Evolutionary conservation across 441 rosid species (phyloP).

Genomic region (Dalechampia spathulata): DNA sequence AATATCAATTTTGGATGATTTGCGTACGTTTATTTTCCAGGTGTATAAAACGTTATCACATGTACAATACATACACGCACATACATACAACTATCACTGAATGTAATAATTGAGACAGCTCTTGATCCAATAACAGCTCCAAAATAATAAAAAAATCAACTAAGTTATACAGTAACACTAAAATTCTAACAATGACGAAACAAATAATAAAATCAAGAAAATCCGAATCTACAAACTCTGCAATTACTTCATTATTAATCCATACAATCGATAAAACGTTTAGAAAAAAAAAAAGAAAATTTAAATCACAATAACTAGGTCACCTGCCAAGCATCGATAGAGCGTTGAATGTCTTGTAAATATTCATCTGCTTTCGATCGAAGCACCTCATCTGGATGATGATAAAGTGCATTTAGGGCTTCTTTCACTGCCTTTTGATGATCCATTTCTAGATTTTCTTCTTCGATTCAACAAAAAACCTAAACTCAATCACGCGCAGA

Average conservation of each 20-base stretch:
- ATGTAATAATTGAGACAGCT: too few species aligned
- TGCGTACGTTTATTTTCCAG: too few species aligned
- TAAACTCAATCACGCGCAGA: background rate
- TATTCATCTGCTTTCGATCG: constrained; percentile 89
- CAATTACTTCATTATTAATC: background rate
- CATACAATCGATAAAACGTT: too few species aligned
- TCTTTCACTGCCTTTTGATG: constrained; percentile 83
- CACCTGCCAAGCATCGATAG: constrained; percentile 98
- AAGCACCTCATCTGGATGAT: constrained; percentile 81
- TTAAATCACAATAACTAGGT: background rate
- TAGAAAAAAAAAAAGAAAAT: too few species aligned
- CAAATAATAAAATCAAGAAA: background rate
- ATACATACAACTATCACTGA: too few species aligned
- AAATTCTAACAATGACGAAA: background rate
- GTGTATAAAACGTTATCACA: too few species aligned
- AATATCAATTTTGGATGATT: too few species aligned
- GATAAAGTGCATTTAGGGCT: constrained; percentile 94
- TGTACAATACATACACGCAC: too few species aligned
- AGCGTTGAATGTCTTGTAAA: constrained; percentile 88
- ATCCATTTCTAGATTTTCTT: constrained; percentile 38
- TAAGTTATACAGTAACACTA: background rate
- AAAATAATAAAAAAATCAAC: background rate
- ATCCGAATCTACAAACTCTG: background rate
- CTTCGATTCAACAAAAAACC: background rate
- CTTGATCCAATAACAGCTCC: too few species aligned